phyloP scores from a whole-genome alignment of 2,329 filamentous ascomycete species.

The Stromatinia cepivora region DNA sequence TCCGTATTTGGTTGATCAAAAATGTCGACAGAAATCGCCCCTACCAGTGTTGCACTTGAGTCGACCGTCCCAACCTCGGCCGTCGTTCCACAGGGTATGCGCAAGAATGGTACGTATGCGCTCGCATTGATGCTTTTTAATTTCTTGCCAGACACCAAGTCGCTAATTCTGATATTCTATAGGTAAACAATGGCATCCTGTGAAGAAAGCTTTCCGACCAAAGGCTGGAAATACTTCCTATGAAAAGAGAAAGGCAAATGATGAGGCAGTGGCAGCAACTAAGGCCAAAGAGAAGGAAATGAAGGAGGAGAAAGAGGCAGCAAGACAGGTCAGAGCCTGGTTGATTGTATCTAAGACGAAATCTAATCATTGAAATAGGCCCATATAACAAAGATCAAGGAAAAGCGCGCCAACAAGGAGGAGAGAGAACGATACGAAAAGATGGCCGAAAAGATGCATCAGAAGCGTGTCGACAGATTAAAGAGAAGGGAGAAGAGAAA shows the following conservation, averaged over 20 bases:
- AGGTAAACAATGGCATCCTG: conserved; percentile 95
- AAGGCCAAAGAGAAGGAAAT: conserved; percentile 95
- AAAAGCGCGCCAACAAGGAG: conserved; percentile 83
- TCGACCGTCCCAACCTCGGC: background rate
- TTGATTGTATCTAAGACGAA: background rate
- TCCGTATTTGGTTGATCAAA: background rate
- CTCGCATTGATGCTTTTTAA: background rate
- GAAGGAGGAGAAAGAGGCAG: conserved; percentile 93
- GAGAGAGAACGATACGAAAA: conserved; percentile 91
- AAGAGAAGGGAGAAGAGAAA: conserved; percentile 97
- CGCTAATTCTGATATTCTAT: background rate
- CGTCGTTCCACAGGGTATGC: conserved; percentile 56
- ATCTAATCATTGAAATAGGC: conserved; percentile 50
- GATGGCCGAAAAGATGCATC: conserved; percentile 97
- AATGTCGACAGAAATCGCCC: conserved; percentile 35
- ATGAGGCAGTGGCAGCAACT: conserved; percentile 69
- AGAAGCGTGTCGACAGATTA: conserved; percentile 87
- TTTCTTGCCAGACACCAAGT: background rate
- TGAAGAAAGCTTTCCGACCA: conserved; percentile 83
- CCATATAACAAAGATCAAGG: conserved; percentile 76
- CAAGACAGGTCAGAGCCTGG: conserved; percentile 65
- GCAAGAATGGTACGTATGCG: conserved; percentile 69
- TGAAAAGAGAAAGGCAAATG: conserved; percentile 70
- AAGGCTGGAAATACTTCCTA: conserved; percentile 75
- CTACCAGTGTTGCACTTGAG: conserved; percentile 15